Conservation (phyloP, 805 yeast species). For the Clavispora santaluciae region DNA sequence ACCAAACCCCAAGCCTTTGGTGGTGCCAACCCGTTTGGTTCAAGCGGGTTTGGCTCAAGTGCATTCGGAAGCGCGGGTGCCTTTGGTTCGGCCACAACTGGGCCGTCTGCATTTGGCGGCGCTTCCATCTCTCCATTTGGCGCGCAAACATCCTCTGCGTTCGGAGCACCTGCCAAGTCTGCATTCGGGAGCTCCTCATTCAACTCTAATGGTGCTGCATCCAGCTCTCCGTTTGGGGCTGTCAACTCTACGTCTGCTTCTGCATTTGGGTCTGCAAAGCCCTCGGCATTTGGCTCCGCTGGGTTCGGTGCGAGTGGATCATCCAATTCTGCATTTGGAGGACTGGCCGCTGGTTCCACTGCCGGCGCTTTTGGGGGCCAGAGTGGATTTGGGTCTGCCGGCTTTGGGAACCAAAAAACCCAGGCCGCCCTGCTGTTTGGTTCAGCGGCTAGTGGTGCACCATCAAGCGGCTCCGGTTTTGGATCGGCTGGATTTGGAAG, state of each 20-base stretch:
- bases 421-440: neutral
- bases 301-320: constrained; percentile 1
- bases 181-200: constrained; percentile 2
- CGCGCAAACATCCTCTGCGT: no score
- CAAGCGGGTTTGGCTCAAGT: constrained; percentile 7
- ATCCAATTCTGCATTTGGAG: neutral
- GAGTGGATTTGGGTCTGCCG: constrained; percentile 4
- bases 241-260: neutral
- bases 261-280: constrained; percentile 8
- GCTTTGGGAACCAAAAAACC: neutral
- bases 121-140: neutral
- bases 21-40: constrained; percentile 9
- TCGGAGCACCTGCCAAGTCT: neutral
- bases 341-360: neutral
- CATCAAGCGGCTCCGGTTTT: constrained; percentile 3
- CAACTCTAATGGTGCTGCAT: neutral
- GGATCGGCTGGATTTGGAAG: constrained; percentile 1
- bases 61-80: constrained; percentile 5
- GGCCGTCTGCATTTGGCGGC: constrained; percentile 12
- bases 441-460: neutral
- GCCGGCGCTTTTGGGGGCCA: constrained; percentile 1
- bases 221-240: constrained; percentile 19
- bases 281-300: constrained; percentile 7
- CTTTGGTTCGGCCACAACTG: constrained; percentile 4
- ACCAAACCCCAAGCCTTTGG: constrained; percentile 5